phyloP scores from a whole-genome alignment of 305 asterid species.

The Lippia alba region DNA sequence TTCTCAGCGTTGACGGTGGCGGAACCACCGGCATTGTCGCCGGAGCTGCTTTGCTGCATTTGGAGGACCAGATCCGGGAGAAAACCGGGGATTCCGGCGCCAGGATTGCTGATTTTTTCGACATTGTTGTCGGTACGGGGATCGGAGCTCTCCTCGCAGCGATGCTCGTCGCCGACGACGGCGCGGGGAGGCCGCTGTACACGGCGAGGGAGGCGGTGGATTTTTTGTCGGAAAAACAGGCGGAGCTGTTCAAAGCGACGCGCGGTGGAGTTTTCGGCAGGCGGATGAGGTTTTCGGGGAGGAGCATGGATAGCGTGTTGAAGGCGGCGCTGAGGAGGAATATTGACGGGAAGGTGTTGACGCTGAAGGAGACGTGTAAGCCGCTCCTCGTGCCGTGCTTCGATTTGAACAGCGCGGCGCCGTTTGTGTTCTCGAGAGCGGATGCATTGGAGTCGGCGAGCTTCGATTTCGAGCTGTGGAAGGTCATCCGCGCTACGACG shows the following conservation, averaged over 20 bases:
- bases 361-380: constrained; percentile 84
- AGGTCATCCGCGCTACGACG: constrained; percentile 92
- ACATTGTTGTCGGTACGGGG: constrained; percentile 89
- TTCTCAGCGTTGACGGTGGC: constrained; percentile 86
- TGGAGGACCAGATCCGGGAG: constrained; percentile 86
- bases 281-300: constrained; percentile 51
- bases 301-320: constrained; percentile 65
- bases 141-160: constrained; percentile 88
- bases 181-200: constrained; percentile 75
- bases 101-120: constrained; percentile 84
- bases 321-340: constrained; percentile 59
- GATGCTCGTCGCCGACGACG: constrained; percentile 76
- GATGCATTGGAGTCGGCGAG: constrained; percentile 83
- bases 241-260: constrained; percentile 49
- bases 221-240: constrained; percentile 56
- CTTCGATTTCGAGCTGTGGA: constrained; percentile 92
- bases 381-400: constrained; percentile 86
- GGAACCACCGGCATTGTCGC: constrained; percentile 67
- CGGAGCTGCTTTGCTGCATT: constrained; percentile 65
- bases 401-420: constrained; percentile 81
- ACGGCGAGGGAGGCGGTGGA: constrained; percentile 67
- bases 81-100: constrained; percentile 73
- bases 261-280: constrained; percentile 54
- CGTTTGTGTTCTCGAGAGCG: constrained; percentile 95
- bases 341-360: constrained; percentile 57